These are phyloP conservation scores for Torulaspora microellipsoides DNA, from an alignment of 805 yeast genomes.

Conservation along the genomic window DNA sequence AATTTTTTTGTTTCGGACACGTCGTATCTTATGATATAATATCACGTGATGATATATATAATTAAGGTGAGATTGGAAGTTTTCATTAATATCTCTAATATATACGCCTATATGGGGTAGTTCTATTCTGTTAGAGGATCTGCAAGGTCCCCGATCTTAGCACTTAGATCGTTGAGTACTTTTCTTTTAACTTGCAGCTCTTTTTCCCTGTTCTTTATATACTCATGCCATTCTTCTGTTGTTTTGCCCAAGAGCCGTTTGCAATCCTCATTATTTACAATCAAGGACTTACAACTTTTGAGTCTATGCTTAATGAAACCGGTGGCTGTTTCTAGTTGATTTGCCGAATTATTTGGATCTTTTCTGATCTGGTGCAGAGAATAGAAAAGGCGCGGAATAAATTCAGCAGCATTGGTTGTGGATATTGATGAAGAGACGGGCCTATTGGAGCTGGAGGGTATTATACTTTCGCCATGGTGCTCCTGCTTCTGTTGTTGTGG, in stretches of 20 bases:
- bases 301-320: conserved; percentile 32
- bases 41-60: too few relatives aligned
- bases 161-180: conserved; percentile 9
- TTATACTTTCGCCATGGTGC: not conserved
- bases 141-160: not conserved
- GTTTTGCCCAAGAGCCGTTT: conserved; percentile 24
- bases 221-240: conserved; percentile 29
- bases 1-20: too few relatives aligned
- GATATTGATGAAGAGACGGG: conserved; percentile 6
- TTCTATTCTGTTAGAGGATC: too few relatives aligned
- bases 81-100: too few relatives aligned
- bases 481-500: conserved; percentile 3
- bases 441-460: not conserved
- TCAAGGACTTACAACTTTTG: conserved; percentile 27
- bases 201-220: conserved; percentile 20
- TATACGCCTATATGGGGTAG: too few relatives aligned
- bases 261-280: conserved; percentile 30
- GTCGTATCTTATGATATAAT: too few relatives aligned
- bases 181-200: conserved; percentile 26
- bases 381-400: conserved; percentile 33
- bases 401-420: conserved; percentile 21
- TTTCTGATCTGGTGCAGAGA: conserved; percentile 31
- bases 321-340: conserved; percentile 30
- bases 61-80: too few relatives aligned
- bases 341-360: conserved; percentile 31